Base-by-base conservation (phyloP, 192 early-diverging fungal genomes). In the Coemansia sp. region DNA sequence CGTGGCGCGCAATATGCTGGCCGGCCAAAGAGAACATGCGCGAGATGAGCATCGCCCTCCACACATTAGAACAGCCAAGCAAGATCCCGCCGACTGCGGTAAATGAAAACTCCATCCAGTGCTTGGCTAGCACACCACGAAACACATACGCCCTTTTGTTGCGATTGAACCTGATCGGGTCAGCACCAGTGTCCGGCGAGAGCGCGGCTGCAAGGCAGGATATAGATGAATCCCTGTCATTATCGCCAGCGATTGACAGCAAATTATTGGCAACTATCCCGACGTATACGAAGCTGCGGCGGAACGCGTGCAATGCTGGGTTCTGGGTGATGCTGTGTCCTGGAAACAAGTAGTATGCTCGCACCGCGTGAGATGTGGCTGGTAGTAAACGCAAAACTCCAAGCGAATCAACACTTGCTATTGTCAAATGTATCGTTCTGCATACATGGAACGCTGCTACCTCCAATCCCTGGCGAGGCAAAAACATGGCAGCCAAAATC, bases 1-100 rank as follows among this genome's bases (percentile, higher is more conserved):
- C 42, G 17, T 40, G 27, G 1, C 20, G 48, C 13, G 62, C 15
- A 15, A 29, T 15, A 6, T 32, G 55, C 55, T 58, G 55, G 55
- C 55, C 19, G 0, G 32, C 53, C 31, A 64, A 42, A 1, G 64
- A 61, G 50, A 73, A 78, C 8, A 78, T 42, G 22, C 27, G 29
- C 32, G 31, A 56, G 34, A 67, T n/a, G 10, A 64, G 29, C 17
- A 74, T 29, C 12, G 19, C 20, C 22, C 38, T 58, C 77, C 77
- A 74, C 10, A 61, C 58, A 9, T 67, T 39, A 11, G 32, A 20
- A 8, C 46, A 12, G 1, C 71, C 71, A 15, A 73, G 62, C 17
- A 58, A 32, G 9, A 58, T 32, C 31, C 34, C 55, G 29, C 15
- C 40, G 27, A 10, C 24, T 31, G 55, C 55, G 4, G 17, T 32